Evolutionary conservation across 1,139 yeast genomes (phyloP).

Genomic region (Sugiyamaella novakii): DNA sequence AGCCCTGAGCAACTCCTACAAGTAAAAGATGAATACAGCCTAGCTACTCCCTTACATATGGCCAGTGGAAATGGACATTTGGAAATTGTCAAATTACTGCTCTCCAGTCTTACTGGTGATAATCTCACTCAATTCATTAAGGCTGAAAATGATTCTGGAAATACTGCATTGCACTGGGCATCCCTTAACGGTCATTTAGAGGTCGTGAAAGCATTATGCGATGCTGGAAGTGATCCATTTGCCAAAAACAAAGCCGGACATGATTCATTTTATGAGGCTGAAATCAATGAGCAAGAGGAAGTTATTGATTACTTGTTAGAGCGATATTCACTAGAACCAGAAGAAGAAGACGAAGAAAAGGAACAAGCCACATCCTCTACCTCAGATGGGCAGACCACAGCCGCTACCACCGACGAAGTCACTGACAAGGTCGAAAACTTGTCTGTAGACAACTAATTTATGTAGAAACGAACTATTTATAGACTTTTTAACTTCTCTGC

Average conservation of each 20-base stretch:
- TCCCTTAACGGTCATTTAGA: conserved; percentile 81
- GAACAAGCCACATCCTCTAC: conserved; percentile 1
- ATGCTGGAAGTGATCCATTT: conserved; percentile 81
- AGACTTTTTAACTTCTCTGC: neutral
- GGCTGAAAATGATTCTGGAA: conserved; percentile 73
- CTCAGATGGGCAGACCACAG: neutral
- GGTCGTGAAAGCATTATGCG: conserved; percentile 69
- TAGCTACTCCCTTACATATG: conserved; percentile 84
- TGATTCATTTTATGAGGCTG: conserved; percentile 89
- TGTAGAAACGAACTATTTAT: conserved; percentile 10
- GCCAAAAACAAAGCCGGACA: conserved; percentile 72
- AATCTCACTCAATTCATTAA: conserved; percentile 55
- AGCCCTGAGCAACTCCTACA: conserved; percentile 28
- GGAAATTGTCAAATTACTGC: conserved; percentile 64
- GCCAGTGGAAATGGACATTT: conserved; percentile 92
- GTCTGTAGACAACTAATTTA: conserved; percentile 7
- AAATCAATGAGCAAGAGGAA: conserved; percentile 54
- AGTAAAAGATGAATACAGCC: conserved; percentile 64
- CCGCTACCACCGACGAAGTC: conserved; percentile 1
- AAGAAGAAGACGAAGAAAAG: conserved; percentile 45
- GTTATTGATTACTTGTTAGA: conserved; percentile 63
- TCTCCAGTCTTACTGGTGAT: conserved; percentile 45
- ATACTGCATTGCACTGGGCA: conserved; percentile 97
- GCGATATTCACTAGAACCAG: conserved; percentile 63
- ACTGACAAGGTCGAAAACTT: neutral